Evolutionary conservation across 1,284 basidiomycete species (phyloP), one percentile per base, ranked within the genome.

Genomic region (Pulveroboletus sp.): DNA sequence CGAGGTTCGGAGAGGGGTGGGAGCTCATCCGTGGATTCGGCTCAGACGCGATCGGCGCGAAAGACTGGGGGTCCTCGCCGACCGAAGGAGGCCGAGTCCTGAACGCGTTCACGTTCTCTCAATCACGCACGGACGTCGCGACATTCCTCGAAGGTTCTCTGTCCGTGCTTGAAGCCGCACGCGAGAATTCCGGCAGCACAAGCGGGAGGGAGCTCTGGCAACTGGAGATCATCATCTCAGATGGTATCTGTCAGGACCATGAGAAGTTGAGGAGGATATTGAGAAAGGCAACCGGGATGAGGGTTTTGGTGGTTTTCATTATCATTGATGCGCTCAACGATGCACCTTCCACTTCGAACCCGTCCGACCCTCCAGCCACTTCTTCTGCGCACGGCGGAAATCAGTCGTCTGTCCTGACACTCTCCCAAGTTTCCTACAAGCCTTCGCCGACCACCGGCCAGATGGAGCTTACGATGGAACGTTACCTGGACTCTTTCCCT

Each of bases 191-290:
- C 37, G 53, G 53, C 16, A 52, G 84, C 36, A 73, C 79, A 16
- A 78, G 77, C 70, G 77, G 77, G 36, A 85, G 84, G 21, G 95
- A 98, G 62, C 79, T 99, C 26, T 99, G 97, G 97, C 97, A 99
- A 71, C 81, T 99, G 53, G 86, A 98, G 73, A 95, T 99, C 75
- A 97, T 99, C 79, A 94, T 99, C 61, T 98, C 95, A 19, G 97
- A 99, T 70, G 97, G 97, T 35, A 92, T 98, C 62, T 98, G 95
- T 71, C 94, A 98, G 73, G 93, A 98, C 69, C 95, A 98, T 71
- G 91, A 94, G 47, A 79, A 81, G 62, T 78, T 99, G 48, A 84
- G 89, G 37, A 86, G 87, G 4, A 75, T 95, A 37, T 76, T 99
- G 36, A 82, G 97, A 42, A 86, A 84, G 63, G 97, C 96, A 2